A percentile compares a stretch with the other conserved stretches of the same genome.
Conservation (phyloP, 805 yeast genomes). For the Myxozyma geophila region DNA sequence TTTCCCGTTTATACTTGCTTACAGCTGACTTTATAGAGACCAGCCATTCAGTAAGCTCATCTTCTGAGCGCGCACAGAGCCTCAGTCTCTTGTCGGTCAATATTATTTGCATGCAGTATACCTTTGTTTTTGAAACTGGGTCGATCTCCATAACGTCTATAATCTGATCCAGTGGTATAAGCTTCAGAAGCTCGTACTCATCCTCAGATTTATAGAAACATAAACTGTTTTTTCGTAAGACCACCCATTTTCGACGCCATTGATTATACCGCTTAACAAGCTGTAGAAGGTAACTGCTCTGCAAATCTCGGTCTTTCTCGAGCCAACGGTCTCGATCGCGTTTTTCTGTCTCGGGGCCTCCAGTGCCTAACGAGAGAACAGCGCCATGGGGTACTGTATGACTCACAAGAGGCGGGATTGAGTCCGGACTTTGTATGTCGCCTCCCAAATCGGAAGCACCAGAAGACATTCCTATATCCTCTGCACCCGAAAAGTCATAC, state of each 20-base stretch:
- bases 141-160: conserved; percentile 58
- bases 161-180: conserved; percentile 47
- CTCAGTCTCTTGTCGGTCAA: conserved; percentile 53
- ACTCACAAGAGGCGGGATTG: neutral
- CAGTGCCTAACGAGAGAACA: neutral
- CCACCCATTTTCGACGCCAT: conserved; percentile 54
- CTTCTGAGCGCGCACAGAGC: conserved; percentile 53
- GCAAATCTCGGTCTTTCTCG: conserved; percentile 47
- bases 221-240: conserved; percentile 50
- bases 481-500: conserved; percentile 32
- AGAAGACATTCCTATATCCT: conserved; percentile 34
- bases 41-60: conserved; percentile 55
- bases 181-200: conserved; percentile 43
- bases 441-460: conserved; percentile 35
- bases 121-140: conserved; percentile 51
- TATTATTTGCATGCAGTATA: conserved; percentile 55
- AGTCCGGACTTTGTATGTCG: conserved; percentile 7
- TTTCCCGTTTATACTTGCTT: conserved; percentile 8
- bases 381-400: neutral
- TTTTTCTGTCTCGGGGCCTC: neutral
- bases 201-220: conserved; percentile 49
- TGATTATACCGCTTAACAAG: conserved; percentile 53
- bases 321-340: conserved; percentile 19
- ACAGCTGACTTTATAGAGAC: conserved; percentile 49
- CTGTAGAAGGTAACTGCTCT: conserved; percentile 51